Conservation (phyloP, 2,329 filamentous ascomycete genomes). For the Dothiorella sarmentorum region DNA sequence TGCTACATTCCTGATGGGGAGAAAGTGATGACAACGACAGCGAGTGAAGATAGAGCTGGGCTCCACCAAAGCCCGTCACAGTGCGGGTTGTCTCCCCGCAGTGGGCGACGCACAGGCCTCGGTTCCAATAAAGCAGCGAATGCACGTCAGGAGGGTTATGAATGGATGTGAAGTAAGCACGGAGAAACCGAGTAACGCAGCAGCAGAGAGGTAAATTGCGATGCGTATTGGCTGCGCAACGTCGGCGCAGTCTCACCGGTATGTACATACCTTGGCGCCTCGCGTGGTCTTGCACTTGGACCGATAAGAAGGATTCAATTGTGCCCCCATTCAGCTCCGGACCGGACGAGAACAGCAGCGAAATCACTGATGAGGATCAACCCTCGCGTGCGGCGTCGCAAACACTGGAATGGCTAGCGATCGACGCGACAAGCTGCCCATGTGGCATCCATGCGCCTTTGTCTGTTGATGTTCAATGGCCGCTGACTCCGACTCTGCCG, state of each 20-base stretch:
- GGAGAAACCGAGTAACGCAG: too few relatives aligned
- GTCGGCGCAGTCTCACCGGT: slow-evolving; percentile 10
- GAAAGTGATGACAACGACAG: too few relatives aligned
- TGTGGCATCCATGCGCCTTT: slow-evolving; percentile 17
- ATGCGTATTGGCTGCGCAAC: neutral
- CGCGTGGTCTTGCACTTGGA: neutral
- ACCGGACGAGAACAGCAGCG: too few relatives aligned
- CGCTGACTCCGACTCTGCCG: neutral
- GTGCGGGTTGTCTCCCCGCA: slow-evolving; percentile 1
- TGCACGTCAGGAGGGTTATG: neutral
- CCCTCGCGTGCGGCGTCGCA: neutral
- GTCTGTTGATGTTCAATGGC: too few relatives aligned
- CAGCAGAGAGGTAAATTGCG: neutral
- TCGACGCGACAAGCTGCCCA: slow-evolving; percentile 3
- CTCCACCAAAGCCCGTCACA: too few relatives aligned
- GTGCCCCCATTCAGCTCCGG: neutral
- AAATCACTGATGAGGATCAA: slow-evolving; percentile 6
- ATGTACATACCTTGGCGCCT: too few relatives aligned
- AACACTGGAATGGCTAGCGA: neutral
- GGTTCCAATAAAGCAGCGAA: slow-evolving; percentile 3
- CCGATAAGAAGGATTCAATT: neutral
- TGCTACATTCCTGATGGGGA: too few relatives aligned
- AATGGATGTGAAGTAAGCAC: neutral
- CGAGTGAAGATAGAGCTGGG: neutral
- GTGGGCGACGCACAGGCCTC: neutral